These are phyloP conservation scores for Flaveria bidentis DNA, from an alignment of 129 eudicot genomes.

Conservation along the genomic window DNA sequence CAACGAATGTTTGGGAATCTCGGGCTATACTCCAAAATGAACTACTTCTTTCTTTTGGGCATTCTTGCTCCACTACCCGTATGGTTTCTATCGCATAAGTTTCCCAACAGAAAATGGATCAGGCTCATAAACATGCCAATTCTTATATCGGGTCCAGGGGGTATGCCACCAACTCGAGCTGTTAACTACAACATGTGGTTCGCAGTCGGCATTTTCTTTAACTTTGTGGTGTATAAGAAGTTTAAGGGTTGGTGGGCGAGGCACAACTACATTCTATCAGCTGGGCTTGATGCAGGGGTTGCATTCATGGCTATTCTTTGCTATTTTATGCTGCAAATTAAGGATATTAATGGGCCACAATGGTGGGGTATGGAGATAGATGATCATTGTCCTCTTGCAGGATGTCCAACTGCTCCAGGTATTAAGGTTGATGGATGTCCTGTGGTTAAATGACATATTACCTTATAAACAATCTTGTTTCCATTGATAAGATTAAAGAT, in stretches of 20 bases:
- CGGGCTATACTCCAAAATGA: constrained; percentile 50
- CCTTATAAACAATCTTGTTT: constrained; percentile 10
- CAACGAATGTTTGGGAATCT: constrained; percentile 48
- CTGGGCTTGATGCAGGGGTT: constrained; percentile 78
- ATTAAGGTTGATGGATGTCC: constrained; percentile 59
- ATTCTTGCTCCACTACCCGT: constrained; percentile 58
- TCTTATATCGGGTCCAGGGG: constrained; percentile 54
- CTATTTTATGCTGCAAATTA: constrained; percentile 57
- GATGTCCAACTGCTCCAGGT: constrained; percentile 80
- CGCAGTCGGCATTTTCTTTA: constrained; percentile 63
- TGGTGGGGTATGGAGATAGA: constrained; percentile 80
- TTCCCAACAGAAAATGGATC: constrained; percentile 66
- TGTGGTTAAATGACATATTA: constrained; percentile 17
- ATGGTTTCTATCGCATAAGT: constrained; percentile 55
- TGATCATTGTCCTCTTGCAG: constrained; percentile 74
- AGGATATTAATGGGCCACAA: constrained; percentile 51
- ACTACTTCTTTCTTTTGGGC: constrained; percentile 67
- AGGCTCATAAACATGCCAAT: constrained; percentile 63
- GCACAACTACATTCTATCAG: constrained; percentile 73
- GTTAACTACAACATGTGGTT: constrained; percentile 72
- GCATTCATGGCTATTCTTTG: constrained; percentile 76
- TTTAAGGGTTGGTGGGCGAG: constrained; percentile 81
- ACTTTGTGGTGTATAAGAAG: constrained; percentile 54
- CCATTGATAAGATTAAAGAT: background rate
- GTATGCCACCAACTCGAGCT: constrained; percentile 67